Evolutionary conservation across 108 stramenopile species (phyloP), one percentile per base, ranked within the genome.

Genomic region (Nannochloropsis oceanica): DNA sequence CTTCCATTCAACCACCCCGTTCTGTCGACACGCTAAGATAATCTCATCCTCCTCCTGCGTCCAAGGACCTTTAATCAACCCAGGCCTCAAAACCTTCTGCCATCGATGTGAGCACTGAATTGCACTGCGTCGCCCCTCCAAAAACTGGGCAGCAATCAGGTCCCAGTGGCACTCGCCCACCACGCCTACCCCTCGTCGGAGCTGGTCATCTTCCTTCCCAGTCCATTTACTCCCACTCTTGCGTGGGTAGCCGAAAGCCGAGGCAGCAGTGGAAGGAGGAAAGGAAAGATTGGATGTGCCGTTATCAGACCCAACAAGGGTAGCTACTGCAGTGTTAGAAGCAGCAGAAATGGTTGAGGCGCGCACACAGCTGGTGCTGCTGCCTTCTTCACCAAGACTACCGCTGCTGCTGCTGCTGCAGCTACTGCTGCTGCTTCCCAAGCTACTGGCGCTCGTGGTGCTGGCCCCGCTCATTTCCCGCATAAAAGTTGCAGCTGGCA

Each of bases 81-180:
- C 95, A 8, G 94, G 95, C 73, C 92, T 90, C 24, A 96, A 90
- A 13, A 94, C 94, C 85, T 93, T 96, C 79, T 93, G 94, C 94
- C 94, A 96, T 44, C 95, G 93, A 80, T 92, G 92, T 83, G 92
- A 92, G 91, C 94, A 95, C 88, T 96, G 95, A 12, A 92, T 86
- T 0, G 82, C 87, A 8, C 81, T 86, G 18, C 90, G 82, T 22
- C 25, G 26, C 26, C 25, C n/a, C 13, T 27, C 25, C 80, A 86
- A 34, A 73, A 73, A 73, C 27, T 79, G 81, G 14, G 80, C 81
- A 20, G 85, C 81, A n/a, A 86, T 86, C 20, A 24, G 26, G 22
- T 86, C 80, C 85, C 85, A 86, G 81, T 86, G 81, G 43, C 73
- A 42, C 43, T 80, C 85, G 5, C 25, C n/a, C n/a, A 42, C 42